Conservation (phyloP, 1,284 basidiomycete genomes). For the Pyrrhoderma noxium region DNA sequence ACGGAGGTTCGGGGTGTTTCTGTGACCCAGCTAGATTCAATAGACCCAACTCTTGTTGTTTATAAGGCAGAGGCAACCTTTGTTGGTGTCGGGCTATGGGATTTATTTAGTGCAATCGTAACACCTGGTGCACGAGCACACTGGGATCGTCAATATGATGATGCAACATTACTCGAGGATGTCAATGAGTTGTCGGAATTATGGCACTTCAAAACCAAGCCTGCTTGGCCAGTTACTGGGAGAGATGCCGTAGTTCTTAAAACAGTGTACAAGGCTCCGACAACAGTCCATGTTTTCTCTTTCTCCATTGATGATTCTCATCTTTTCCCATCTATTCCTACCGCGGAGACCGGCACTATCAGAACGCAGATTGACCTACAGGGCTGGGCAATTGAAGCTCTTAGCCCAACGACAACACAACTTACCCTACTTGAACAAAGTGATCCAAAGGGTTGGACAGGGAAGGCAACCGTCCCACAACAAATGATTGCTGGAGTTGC, state of each 20-base stretch:
- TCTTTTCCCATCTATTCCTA: slow-evolving; percentile 77
- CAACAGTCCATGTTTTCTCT: slow-evolving; percentile 91
- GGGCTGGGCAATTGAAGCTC: slow-evolving; percentile 94
- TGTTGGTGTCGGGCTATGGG: slow-evolving; percentile 94
- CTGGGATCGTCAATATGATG: slow-evolving; percentile 92
- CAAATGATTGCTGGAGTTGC: slow-evolving; percentile 85
- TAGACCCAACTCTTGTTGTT: slow-evolving; percentile 94
- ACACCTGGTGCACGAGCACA: slow-evolving; percentile 75
- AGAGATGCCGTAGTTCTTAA: slow-evolving; percentile 88
- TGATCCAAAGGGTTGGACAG: slow-evolving; percentile 95
- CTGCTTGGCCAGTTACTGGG: slow-evolving; percentile 86
- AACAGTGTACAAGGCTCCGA: slow-evolving; percentile 96
- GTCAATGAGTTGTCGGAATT: slow-evolving; percentile 88
- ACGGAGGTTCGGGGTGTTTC: slow-evolving; percentile 84
- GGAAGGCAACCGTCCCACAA: slow-evolving; percentile 88
- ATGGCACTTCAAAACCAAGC: slow-evolving; percentile 86
- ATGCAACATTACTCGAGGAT: slow-evolving; percentile 80
- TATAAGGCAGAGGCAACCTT: slow-evolving; percentile 97
- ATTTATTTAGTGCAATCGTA: slow-evolving; percentile 84
- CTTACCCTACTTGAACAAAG: slow-evolving; percentile 95
- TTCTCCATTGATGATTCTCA: slow-evolving; percentile 90
- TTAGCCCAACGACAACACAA: slow-evolving; percentile 93
- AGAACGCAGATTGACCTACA: slow-evolving; percentile 93
- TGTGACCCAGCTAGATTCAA: slow-evolving; percentile 93
- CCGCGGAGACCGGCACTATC: slow-evolving; percentile 69